Conservation (phyloP, 2,329 filamentous ascomycete species). For the Colletotrichum filicis region DNA sequence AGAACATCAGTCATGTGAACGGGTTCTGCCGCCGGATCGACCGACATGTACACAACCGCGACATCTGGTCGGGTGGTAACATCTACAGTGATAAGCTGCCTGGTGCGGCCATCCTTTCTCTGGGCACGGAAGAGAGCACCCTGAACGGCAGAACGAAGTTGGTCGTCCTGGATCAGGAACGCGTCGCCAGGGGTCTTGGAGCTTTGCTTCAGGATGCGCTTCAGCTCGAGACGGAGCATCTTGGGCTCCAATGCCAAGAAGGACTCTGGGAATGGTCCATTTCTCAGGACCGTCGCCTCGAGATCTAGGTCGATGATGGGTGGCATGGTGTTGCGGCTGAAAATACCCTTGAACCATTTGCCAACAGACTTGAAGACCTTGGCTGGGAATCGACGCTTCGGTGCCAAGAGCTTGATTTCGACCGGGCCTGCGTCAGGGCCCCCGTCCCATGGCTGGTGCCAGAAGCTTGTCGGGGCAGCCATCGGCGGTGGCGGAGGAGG, state of each 20-base stretch:
- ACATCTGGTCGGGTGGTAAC: background rate
- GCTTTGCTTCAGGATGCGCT: constrained; percentile 5
- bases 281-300: constrained; percentile 19
- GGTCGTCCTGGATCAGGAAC: background rate
- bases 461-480: background rate
- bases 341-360: constrained; percentile 16
- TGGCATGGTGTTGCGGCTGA: constrained; percentile 3
- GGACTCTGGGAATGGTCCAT: background rate
- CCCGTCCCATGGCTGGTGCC: background rate
- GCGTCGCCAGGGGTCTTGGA: background rate
- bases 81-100: constrained; percentile 20
- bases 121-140: constrained; percentile 12
- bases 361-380: constrained; percentile 18
- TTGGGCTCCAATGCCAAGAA: constrained; percentile 9
- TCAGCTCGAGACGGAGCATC: constrained; percentile 17
- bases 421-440: background rate
- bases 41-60: constrained; percentile 22
- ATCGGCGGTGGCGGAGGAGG: background rate
- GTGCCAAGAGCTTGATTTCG: constrained; percentile 15
- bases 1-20: constrained; percentile 19
- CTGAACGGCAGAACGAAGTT: constrained; percentile 5
- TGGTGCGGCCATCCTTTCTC: constrained; percentile 18
- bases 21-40: constrained; percentile 16
- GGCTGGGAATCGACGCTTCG: constrained; percentile 4
- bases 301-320: constrained; percentile 16